phyloP scores from a whole-genome alignment of 257 asterid genomes.

The Marsdenia floribunda region DNA sequence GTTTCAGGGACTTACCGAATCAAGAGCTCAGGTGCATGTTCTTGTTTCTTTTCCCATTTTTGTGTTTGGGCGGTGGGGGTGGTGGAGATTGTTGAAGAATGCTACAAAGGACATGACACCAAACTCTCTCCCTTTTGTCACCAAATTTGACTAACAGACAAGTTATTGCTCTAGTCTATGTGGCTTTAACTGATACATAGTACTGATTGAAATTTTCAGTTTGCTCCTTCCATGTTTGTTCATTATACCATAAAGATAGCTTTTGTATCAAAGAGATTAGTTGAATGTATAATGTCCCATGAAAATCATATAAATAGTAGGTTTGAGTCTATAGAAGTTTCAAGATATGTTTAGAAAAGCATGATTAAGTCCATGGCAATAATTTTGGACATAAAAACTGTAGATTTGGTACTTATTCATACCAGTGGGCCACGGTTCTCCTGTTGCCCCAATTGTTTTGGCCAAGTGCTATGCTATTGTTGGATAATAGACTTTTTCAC shows the following conservation, averaged over 20 bases:
- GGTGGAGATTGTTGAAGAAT: not conserved
- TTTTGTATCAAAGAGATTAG: not conserved
- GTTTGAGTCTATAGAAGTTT: not conserved
- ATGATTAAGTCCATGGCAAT: not conserved
- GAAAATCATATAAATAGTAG: not conserved
- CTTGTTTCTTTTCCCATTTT: not conserved
- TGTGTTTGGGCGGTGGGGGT: too few species aligned
- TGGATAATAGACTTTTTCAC: too few species aligned
- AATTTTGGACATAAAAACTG: not conserved
- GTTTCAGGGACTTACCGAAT: conserved; percentile 88
- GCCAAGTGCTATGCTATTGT: too few species aligned
- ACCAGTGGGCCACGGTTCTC: too few species aligned
- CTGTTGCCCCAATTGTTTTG: too few species aligned
- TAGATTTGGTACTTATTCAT: not conserved
- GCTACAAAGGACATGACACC: not conserved
- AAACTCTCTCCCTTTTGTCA: not conserved
- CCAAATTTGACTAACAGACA: not conserved
- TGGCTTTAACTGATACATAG: not conserved
- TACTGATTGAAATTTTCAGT: conserved; percentile 1
- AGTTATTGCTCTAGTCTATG: not conserved
- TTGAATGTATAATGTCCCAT: not conserved
- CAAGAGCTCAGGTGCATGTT: conserved; percentile 47
- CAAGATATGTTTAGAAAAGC: not conserved
- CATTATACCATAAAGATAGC: not conserved
- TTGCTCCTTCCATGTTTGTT: not conserved